These are phyloP conservation scores for Calonectria ilicicola DNA, from an alignment of 2,329 filamentous ascomycete genomes.

Conservation along the genomic window DNA sequence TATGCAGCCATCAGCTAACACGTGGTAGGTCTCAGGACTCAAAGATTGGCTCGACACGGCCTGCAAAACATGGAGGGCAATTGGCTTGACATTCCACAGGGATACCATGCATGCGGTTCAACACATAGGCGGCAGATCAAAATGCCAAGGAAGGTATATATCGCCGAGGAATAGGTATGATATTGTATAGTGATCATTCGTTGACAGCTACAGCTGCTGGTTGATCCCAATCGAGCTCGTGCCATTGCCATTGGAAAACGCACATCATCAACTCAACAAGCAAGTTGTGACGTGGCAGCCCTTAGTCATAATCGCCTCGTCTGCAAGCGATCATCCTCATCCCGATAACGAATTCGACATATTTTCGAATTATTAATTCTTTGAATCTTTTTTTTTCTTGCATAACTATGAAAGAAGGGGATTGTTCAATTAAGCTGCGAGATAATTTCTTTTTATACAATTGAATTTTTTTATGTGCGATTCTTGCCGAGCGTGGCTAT, in stretches of 20 bases:
- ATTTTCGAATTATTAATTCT: background rate
- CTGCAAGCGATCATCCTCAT: background rate
- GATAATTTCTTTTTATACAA: background rate
- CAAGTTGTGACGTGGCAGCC: background rate
- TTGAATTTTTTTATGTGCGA: background rate
- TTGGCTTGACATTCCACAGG: background rate
- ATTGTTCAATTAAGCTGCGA: no score
- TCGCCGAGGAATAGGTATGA: background rate
- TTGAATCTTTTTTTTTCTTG: no score
- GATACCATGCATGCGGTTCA: background rate
- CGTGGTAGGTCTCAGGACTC: background rate
- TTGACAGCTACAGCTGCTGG: background rate
- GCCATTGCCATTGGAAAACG: background rate
- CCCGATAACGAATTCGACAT: background rate
- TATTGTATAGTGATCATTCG: background rate
- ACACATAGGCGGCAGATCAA: background rate
- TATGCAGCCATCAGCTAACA: background rate
- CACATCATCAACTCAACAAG: background rate
- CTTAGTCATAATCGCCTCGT: background rate
- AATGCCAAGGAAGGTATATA: background rate
- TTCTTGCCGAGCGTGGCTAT: background rate
- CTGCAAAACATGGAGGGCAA: conserved; percentile 1
- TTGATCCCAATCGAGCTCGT: background rate
- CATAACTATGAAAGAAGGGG: no score
- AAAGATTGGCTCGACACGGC: background rate